Evolutionary conservation across 192 early-diverging fungal genomes (phyloP), one percentile per base, ranked within the genome.

Genomic region (Diversispora epigaea): DNA sequence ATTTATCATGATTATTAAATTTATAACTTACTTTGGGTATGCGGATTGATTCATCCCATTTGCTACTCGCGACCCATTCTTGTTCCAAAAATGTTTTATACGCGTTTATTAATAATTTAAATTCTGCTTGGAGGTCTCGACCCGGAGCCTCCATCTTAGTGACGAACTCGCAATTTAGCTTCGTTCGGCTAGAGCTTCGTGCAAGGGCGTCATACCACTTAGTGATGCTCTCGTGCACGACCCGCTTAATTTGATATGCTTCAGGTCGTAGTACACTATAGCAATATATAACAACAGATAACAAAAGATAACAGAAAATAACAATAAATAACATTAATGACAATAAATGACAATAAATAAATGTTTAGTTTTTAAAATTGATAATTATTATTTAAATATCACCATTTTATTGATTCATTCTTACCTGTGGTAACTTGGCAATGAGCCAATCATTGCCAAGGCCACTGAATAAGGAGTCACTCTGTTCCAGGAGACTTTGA

Each of bases 401-500:
- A 32, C 8, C 9, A 17, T 40, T 64, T 19, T 22, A 14, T 15
- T 22, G 14, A 40, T 19, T 6, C 10, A 22, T 15, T 7, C 39
- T 64, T 64, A 64, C 62, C 43, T 12, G 1, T 64, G 62, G 43
- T 64, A 64, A 40, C 6, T 64, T 6, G 62, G 62, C 21, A 64
- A 4, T 15, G 25, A 21, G 41, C 25, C 21, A 40, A 7, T 8
- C 43, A 64, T 9, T 64, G 25, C 62, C 12, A 15, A 39, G 6
- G 22, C 10, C 6, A 40, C 39, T 40, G 62, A 43, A 39, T 64
- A 44, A 15, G 62, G 40, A 12, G 43, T 64, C 5, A 64, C 32
- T 41, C 62, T 64, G 21, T 64, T 64, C 62, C 62, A 64, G 11
- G 62, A 64, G 10, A 64, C 6, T 64, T 64, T 64, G 14, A 64